Base-by-base conservation (phyloP, 257 asterid species). In the Solanum pimpinellifolium region DNA sequence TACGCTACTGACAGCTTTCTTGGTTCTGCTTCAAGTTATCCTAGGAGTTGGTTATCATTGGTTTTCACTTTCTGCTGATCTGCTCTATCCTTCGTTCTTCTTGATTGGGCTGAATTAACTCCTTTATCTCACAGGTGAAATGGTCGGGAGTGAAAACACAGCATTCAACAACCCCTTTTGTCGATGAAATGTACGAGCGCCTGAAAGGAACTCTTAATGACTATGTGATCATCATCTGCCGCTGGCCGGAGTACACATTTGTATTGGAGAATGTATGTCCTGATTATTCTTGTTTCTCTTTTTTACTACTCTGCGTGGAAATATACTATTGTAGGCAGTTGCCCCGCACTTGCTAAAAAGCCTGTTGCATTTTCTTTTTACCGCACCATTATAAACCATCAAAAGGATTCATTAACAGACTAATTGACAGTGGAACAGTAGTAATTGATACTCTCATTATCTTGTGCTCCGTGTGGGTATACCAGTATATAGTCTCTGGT, bases 181-280 rank as follows among this genome's bases (percentile, higher is more conserved):
- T 92, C 47, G 94, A 92, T 88, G 93, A 92, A 33, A 91, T 92
- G 94, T 92, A 92, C 62, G 91, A 90, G 42, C 93, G 94, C 44
- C 91, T 92, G 80, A 90, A 89, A 31, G 91, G 87, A 87, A 91
- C 92, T 29, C 78, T 92, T 83, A 91, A 86, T n/a, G 91, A 92
- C 88, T 92, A 90, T 83, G 94, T 91, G 72, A 89, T 92, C 89
- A 92, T 92, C 88, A 91, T 92, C 74, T 65, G 91, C 86, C 93
- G 94, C 81, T 92, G 94, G 94, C 94, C 94, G 9, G 93, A 92
- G 80, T 92, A 92, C 82, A 91, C 93, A 44, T 88, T 87, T 83
- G 92, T 88, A 31, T 84, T 92, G 89, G 94, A 92, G 89, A 92
- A 89, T 82, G 94, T 92, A 90, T 83, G 92, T n/a, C 25, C 46